Base-by-base conservation (phyloP, 768 basidiomycete genomes). In the Stropharia rugosoannulata region DNA sequence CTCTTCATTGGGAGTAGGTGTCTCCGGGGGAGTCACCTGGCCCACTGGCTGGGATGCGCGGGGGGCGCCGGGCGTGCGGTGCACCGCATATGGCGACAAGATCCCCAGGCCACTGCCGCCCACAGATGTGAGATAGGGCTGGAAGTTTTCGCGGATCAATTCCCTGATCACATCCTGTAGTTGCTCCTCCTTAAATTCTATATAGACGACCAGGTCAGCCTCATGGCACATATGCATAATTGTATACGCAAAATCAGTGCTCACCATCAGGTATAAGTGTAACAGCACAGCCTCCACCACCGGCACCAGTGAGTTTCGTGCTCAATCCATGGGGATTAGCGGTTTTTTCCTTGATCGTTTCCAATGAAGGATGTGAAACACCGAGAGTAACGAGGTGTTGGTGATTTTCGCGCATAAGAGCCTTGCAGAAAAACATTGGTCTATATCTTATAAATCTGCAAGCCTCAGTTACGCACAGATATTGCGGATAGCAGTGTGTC, bases 261-360 rank as follows among this genome's bases (percentile, higher is more conserved):
- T 61, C 62, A 95, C 96, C 84, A 73, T 98, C 95, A 49, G 97
- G 97, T 49, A 99, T 80, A 36, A 98, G 82, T 11, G 95, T 96
- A 29, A 98, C 93, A 4, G 95, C 88, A 66, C 97, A 98, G n/a
- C 97, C 97, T 22, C 97, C 97, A 39, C 97, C 97, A 29, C 97
- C 97, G 7, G 97, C 96, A 40, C 97, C 97, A 6, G 97, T 99
- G 54, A 99, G 74, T 75, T 98, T 97, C n/a, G 94, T 95, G 64
- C 85, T 85, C 46, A 98, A 76, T 9, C 74, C 73, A 72, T 87
- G 90, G 7, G 86, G 87, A 58, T 75, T 66, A 9, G 79, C 77
- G 0, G 94, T 92, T 61, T 80, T 85, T n/a, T 77, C 71, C 52
- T 86, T 83, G 61, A 98, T 94, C 18, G 78, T 73, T 70, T 99